Base-by-base conservation (phyloP, 768 basidiomycete genomes). In the Boletus pseudopeckii region DNA sequence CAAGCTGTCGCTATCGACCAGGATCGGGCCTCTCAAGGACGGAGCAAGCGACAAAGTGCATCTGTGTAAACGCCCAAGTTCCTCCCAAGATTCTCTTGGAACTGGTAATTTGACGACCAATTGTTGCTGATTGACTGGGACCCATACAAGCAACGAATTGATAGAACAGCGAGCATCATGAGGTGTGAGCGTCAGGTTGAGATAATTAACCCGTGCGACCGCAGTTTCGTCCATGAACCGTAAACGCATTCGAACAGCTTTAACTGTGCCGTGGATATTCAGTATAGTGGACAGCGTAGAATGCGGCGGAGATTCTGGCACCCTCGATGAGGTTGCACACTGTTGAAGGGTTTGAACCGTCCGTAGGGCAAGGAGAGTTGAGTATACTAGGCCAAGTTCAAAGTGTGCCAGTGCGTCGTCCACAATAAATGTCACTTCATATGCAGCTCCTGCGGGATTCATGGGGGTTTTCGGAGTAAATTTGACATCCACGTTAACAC, bases 301-400 rank as follows among this genome's bases (percentile, higher is more conserved):
- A 46, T 32, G 62, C 10, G 58, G 60, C 11, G 55, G 44, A 59
- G 63, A 48, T 45, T 48, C 55, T 45, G 64, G 50, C 30, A 60
- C 32, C 26, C 54, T 45, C 4, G 68, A 60, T 20, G 50, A 57
- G 26, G 41, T 50, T 36, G 53, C 53, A 53, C 61, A 62, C 22
- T 63, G 61, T 5, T 60, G 39, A 26, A 90, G 64, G 1, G 68
- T 64, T 55, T 75, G 69, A 14, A 87, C 30, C 3, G 82, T 82
- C 43, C 79, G 77, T 8, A 77, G 46, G 10, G 85, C 88, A 45
- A 92, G 77, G 40, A 93, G 73, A 15, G 75, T 61, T 60, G 83
- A 85, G 65, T 94, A 94, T 30, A 86, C 72, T 64, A 88, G 83
- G 15, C 81, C 80, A 50, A 90, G 69, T 60, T 83, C 79, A 54